Conservation (phyloP, 176 grass and related monocot species). For the Oryza punctata region DNA sequence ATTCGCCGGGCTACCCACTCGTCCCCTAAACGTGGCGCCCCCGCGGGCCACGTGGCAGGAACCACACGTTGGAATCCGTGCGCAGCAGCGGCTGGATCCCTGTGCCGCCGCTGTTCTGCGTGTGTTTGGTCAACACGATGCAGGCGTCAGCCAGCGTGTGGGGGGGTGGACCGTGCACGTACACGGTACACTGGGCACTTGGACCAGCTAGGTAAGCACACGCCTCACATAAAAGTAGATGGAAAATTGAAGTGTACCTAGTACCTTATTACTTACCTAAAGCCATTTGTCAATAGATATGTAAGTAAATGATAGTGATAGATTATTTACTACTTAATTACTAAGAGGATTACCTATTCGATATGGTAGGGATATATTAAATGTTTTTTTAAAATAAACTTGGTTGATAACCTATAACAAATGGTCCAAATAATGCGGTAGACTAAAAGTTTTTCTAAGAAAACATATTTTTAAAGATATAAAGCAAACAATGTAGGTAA, state of each 20-base stretch:
- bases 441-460: no score
- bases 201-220: not conserved
- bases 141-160: not conserved
- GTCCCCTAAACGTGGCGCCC: not conserved
- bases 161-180: not conserved
- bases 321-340: no score
- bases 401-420: no score
- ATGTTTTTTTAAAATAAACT: no score
- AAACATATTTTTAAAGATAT: no score
- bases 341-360: no score
- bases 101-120: not conserved
- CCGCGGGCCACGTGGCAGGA: conserved; percentile 1
- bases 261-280: no score
- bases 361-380: no score
- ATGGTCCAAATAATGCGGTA: no score
- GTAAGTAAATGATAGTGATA: no score
- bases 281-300: no score
- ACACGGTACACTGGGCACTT: not conserved
- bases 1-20: not conserved
- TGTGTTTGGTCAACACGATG: not conserved
- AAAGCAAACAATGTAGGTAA: no score
- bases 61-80: not conserved
- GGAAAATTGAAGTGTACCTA: not conserved
- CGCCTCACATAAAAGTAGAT: not conserved
- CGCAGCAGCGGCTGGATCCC: not conserved